Evolutionary conservation across 495 filamentous ascomycete species (phyloP), one percentile per base, ranked within the genome.

Genomic region (Chaetomidium leptoderma): DNA sequence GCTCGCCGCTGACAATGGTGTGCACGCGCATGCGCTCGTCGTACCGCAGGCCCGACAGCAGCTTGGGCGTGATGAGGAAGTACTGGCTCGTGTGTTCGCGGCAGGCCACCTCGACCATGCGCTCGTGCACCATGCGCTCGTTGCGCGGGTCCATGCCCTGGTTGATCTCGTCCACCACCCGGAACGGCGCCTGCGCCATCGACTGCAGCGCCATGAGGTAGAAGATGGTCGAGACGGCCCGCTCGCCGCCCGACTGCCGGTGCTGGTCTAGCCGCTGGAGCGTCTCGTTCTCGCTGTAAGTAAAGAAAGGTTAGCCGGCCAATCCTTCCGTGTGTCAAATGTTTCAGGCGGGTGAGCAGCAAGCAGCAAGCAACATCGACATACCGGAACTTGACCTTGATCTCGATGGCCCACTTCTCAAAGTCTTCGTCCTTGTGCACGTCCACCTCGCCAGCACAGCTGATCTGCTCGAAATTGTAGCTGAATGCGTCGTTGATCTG

Each of bases 111-210:
- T 92, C 90, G 2, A 97, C 91, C 86, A 99, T 90, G 51, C 95
- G 86, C 65, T 90, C 89, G 72, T 99, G 93, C 13, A 97, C 95
- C 81, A 97, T 91, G 42, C 93, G 85, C 75, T 98, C 93, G 72
- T 98, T 98, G 43, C 95, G 84, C 23, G 95, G 92, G 72, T 98
- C 93, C 93, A 98, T 98, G 59, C 93, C 93, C 76, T 98, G 93
- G 65, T 98, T 98, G 76, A 98, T 98, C 73, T 98, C 93, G 74
- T 98, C 93, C 53, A 99, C 93, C 39, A 97, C 93, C 53, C 93
- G 91, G 85, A 99, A 99, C n/a, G 93, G 93, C 2, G 90, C 88
- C 61, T 90, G 89, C 4, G 93, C 92, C 62, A 97, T 85, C 17
- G 89, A 88, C 70, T 99, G 93, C 9, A 99, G 81, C 2, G 95